Percentiles rank a stretch among this genome's conserved stretches.
phyloP scores from a whole-genome alignment of 768 basidiomycete species.

The Rubroboletus satanas region DNA sequence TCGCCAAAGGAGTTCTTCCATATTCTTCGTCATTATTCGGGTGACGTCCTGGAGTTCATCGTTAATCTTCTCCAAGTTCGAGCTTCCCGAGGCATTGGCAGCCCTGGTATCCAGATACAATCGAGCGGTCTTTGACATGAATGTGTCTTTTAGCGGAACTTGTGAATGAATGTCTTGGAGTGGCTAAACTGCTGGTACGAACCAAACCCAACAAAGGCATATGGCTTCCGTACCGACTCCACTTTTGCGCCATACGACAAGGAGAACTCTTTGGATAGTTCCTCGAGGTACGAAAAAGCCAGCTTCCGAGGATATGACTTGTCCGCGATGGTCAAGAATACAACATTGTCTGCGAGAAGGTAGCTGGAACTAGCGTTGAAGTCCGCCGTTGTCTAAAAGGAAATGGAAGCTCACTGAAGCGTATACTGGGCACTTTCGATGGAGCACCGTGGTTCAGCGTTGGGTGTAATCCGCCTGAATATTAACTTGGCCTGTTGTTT shows the following conservation, averaged over 20 bases:
- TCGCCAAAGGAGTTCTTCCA: constrained; percentile 98
- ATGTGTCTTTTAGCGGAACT: constrained; percentile 67
- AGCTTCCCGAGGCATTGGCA: constrained; percentile 60
- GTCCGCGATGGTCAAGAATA: constrained; percentile 93
- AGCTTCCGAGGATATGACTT: constrained; percentile 96
- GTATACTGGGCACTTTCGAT: constrained; percentile 95
- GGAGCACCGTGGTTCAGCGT: constrained; percentile 92
- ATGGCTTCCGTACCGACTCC: constrained; percentile 90
- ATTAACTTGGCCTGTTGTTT: constrained; percentile 98
- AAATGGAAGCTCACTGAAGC: constrained; percentile 69
- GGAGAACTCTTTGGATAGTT: constrained; percentile 94
- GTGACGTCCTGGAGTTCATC: constrained; percentile 98
- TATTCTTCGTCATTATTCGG: constrained; percentile 99
- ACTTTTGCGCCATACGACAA: constrained; percentile 91
- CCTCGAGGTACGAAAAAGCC: constrained; percentile 95
- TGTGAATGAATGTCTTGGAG: constrained; percentile 2
- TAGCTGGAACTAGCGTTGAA: constrained; percentile 54
- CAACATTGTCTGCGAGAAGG: constrained; percentile 89
- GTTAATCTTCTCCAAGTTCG: constrained; percentile 81
- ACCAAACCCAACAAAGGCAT: constrained; percentile 99
- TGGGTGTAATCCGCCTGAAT: constrained; percentile 89
- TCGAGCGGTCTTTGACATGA: constrained; percentile 96
- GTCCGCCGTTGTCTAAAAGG: neutral
- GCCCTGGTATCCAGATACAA: constrained; percentile 93
- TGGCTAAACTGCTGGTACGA: constrained; percentile 27